phyloP scores from a whole-genome alignment of 805 yeast genomes.

The Starmerella bombicola region DNA sequence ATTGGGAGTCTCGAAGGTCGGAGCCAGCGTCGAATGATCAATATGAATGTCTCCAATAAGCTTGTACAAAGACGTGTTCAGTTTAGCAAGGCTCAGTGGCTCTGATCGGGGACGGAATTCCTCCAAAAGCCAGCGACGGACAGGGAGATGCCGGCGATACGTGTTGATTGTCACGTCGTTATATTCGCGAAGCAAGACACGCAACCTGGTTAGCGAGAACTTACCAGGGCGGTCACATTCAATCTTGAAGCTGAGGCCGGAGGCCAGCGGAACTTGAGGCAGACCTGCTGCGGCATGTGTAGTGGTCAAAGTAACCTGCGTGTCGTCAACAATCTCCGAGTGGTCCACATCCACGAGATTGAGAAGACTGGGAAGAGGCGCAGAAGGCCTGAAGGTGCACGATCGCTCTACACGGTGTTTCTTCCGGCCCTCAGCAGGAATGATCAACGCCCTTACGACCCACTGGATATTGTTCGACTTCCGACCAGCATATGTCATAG shows the following conservation, averaged over 20 bases:
- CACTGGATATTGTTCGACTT: slow-evolving; percentile 6
- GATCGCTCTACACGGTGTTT: neutral
- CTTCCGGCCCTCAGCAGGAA: neutral
- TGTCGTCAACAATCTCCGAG: slow-evolving; percentile 5
- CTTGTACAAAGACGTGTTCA: slow-evolving; percentile 3
- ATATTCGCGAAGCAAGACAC: slow-evolving; percentile 9
- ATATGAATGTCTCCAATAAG: slow-evolving; percentile 2
- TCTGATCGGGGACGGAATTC: neutral
- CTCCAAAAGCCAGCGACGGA: slow-evolving; percentile 12
- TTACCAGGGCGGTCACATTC: neutral
- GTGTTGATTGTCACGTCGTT: neutral
- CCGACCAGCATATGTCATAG: slow-evolving; percentile 3
- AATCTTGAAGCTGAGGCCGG: slow-evolving; percentile 11
- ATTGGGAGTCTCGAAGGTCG: slow-evolving; percentile 5
- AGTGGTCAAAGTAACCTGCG: slow-evolving; percentile 4
- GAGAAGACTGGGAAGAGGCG: slow-evolving; percentile 9
- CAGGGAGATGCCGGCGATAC: neutral
- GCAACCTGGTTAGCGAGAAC: slow-evolving; percentile 6
- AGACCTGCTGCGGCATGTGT: slow-evolving; percentile 16
- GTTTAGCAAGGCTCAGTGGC: neutral
- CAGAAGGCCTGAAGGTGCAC: slow-evolving; percentile 6
- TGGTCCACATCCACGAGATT: slow-evolving; percentile 12
- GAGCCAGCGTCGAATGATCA: slow-evolving; percentile 11
- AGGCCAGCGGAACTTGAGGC: slow-evolving; percentile 12
- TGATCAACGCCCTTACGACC: slow-evolving; percentile 5